phyloP scores from a whole-genome alignment of 176 grass and related monocot genomes.

The Olyra latifolia region DNA sequence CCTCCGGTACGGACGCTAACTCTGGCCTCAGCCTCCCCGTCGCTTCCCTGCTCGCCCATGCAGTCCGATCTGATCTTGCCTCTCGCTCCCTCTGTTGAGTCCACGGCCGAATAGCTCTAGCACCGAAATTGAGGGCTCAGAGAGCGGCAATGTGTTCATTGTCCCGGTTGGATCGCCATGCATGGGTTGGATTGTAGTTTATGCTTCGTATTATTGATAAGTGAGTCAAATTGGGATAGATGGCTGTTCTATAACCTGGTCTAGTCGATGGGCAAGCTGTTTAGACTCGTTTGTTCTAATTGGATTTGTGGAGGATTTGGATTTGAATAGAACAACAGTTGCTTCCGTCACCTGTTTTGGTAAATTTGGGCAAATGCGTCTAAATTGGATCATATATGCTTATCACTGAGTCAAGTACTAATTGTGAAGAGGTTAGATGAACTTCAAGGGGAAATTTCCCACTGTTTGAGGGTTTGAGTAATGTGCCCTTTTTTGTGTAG shows the following conservation, averaged over 20 bases:
- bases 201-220: not conserved
- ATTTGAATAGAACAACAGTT: not conserved
- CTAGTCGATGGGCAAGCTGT: not conserved
- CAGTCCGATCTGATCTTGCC: conserved; percentile 18
- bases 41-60: not conserved
- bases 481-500: not conserved
- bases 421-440: not conserved
- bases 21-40: not conserved
- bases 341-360: not conserved
- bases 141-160: not conserved
- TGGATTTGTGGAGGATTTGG: conserved; percentile 12
- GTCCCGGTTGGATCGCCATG: conserved; percentile 1
- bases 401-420: not conserved
- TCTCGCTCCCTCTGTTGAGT: not conserved
- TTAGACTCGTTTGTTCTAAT: not conserved
- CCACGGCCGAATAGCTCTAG: not conserved
- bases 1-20: conserved; percentile 16
- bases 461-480: conserved; percentile 24
- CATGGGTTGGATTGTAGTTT: not conserved
- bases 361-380: not conserved
- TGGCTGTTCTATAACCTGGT: not conserved
- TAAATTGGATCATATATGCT: not conserved
- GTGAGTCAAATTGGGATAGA: not conserved
- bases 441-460: not conserved
- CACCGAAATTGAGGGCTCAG: not conserved